Conservation (phyloP, 441 rosid genomes). For the Eutrema salsugineum region DNA sequence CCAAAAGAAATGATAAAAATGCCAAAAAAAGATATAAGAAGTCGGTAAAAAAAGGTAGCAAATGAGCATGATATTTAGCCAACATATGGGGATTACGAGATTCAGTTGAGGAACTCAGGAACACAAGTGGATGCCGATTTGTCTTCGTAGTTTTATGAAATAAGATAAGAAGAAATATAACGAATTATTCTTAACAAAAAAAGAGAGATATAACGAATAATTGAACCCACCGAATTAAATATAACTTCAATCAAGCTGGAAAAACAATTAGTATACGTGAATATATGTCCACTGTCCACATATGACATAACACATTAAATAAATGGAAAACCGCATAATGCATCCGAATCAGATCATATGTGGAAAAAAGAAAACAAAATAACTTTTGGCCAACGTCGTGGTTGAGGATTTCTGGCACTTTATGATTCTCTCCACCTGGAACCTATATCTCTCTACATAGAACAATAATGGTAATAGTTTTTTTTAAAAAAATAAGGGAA, state of each 20-base stretch:
- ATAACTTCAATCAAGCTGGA: background rate
- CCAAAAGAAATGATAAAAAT: background rate
- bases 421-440: conserved; percentile 27
- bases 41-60: background rate
- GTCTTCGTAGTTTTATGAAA: background rate
- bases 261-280: background rate
- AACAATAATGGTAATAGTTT: background rate
- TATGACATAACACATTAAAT: conserved; percentile 4
- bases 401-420: conserved; percentile 19
- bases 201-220: conserved; percentile 5
- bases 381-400: conserved; percentile 33
- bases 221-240: conserved; percentile 16
- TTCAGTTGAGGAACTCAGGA: conserved; percentile 12
- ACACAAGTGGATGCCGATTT: conserved; percentile 23
- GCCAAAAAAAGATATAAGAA: background rate
- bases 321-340: conserved; percentile 26
- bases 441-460: background rate
- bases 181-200: background rate
- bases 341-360: conserved; percentile 32
- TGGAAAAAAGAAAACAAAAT: conserved; percentile 26
- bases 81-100: conserved; percentile 14
- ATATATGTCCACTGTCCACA: conserved; percentile 14
- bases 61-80: background rate
- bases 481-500: background rate
- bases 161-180: background rate